Conservation (phyloP, 2,329 filamentous ascomycete genomes). For the Zalaria sp. region DNA sequence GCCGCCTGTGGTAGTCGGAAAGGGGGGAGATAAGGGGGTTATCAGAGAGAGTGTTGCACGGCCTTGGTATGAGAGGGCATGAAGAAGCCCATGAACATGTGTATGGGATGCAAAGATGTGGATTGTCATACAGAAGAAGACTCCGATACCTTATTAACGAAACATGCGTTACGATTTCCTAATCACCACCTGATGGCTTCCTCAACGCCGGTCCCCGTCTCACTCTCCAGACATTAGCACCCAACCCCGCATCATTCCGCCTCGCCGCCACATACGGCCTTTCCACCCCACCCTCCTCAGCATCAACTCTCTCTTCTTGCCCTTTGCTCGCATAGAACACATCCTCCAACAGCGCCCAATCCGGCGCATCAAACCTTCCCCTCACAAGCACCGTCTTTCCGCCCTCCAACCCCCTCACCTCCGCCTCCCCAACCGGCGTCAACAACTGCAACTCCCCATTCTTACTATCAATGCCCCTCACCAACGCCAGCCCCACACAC, state of each 20-base stretch:
- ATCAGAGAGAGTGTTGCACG: no score
- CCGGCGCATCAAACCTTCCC: slow-evolving; percentile 54
- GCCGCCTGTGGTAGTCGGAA: no score
- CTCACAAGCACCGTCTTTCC: slow-evolving; percentile 48
- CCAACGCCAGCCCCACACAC: slow-evolving; percentile 49
- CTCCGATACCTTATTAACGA: no score
- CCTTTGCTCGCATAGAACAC: slow-evolving; percentile 26
- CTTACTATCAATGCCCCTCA: slow-evolving; percentile 52
- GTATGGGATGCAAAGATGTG: no score
- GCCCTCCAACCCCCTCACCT: slow-evolving; percentile 18
- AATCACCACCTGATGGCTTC: no score
- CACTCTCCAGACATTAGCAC: slow-evolving; percentile 5
- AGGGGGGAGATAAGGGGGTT: no score
- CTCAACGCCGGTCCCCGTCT: not conserved
- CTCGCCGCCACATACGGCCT: slow-evolving; percentile 4
- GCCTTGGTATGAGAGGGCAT: no score
- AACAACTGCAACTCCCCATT: slow-evolving; percentile 47
- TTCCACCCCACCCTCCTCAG: slow-evolving; percentile 12
- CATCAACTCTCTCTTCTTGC: slow-evolving; percentile 14
- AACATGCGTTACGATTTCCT: no score
- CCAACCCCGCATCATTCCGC: slow-evolving; percentile 1
- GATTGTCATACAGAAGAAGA: no score
- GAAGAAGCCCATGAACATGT: no score
- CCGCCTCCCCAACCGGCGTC: slow-evolving; percentile 38
- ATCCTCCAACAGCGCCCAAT: slow-evolving; percentile 57